These are phyloP conservation scores for Aphanomyces euteiches DNA, from an alignment of 352 stramenopile genomes.

Conservation along the genomic window DNA sequence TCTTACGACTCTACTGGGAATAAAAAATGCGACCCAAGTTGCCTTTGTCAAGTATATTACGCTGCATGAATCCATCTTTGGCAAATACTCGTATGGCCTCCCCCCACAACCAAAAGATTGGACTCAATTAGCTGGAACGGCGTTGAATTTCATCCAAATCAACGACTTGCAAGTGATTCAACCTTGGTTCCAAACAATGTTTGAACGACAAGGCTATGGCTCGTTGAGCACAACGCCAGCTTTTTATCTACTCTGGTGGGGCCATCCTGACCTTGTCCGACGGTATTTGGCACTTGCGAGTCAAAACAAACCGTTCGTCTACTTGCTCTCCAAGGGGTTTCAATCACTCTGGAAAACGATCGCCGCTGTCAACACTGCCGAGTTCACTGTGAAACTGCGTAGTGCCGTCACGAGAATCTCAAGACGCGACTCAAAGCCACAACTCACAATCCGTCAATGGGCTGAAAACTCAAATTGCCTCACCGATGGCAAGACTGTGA, in stretches of 20 bases:
- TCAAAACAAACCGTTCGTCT: background rate
- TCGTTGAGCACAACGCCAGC: background rate
- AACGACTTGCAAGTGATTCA: background rate
- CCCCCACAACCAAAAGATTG: background rate
- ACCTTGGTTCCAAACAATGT: background rate
- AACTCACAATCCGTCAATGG: too few species aligned
- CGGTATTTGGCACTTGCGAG: background rate
- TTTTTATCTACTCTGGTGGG: slow-evolving; percentile 12
- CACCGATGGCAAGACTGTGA: too few species aligned
- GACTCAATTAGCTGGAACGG: background rate
- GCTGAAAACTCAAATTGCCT: too few species aligned
- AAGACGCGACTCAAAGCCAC: too few species aligned
- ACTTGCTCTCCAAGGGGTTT: background rate
- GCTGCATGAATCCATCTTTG: slow-evolving; percentile 1
- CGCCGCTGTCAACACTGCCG: background rate
- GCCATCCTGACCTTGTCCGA: background rate
- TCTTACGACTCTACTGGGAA: background rate
- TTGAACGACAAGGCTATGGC: background rate
- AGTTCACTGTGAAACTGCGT: background rate
- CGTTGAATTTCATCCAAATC: background rate
- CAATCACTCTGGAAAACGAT: background rate
- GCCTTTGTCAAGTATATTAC: slow-evolving; percentile 1
- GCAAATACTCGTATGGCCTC: background rate
- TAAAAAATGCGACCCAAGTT: background rate
- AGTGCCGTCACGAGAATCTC: too few species aligned